Evolutionary conservation across 2,329 filamentous ascomycete species (phyloP), one percentile per base, ranked within the genome.

Genomic region (Thelonectria discophora): DNA sequence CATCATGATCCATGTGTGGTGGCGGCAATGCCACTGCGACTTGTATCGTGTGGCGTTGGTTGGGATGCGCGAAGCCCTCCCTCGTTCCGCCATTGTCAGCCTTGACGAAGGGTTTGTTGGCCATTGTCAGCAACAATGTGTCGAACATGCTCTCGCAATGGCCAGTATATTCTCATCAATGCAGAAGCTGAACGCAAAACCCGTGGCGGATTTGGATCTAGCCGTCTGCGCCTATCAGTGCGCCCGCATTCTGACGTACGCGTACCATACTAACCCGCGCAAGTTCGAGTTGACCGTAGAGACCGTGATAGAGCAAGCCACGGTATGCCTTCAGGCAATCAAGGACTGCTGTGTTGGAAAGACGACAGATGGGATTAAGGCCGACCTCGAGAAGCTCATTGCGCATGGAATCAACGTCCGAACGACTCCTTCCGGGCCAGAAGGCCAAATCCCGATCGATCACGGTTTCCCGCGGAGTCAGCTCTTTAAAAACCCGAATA

Each of bases 1-100:
- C 60, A 76, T 86, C 67, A 86, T 86, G 84, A 86, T 86, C 10
- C 84, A 87, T 64, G 77, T 87, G 9, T 85, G 82, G 83, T 86
- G 84, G 84, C 78, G 83, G 27, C 84, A 86, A 63, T 87, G 84
- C 59, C 80, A 86, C 65, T 84, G 84, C 64, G 84, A 87, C 67
- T 75, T 87, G 3, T 86, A 85, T 64, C 82, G 84, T 1, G 76
- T 86, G 7, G 83, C 80, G 2, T 76, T 87, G 8, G 77, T 77
- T 0, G 83, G 83, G 0, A 77, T 86, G 34, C 80, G 82, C 18
- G 84, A 86, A 39, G 81, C 83, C 0, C 73, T 86, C 0, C 78
- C 83, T 2, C 76, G 76, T 7, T 70, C 76, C 0, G 75, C 76
- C 12, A 73, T 86, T 10, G 78, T 77, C 52, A 78, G 77, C 58